Evolutionary conservation across 306 rosid species (phyloP).

Genomic region (Quercus alba): DNA sequence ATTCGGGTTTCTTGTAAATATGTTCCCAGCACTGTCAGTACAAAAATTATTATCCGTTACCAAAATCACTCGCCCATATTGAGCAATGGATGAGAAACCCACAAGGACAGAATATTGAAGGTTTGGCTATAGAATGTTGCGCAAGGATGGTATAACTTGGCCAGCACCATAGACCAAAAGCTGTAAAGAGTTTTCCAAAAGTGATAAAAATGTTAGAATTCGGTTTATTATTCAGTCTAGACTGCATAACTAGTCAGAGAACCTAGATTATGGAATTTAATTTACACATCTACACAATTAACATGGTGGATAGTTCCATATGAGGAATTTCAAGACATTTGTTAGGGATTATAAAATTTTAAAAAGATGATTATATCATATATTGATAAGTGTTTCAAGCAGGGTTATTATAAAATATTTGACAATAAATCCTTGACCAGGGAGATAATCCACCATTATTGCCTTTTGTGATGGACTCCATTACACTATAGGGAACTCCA

Average conservation of each 20-base stretch:
- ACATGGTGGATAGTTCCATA: neutral
- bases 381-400: neutral
- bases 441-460: neutral
- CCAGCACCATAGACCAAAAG: slow-evolving; percentile 90
- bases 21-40: slow-evolving; percentile 65
- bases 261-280: neutral
- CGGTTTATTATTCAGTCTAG: neutral
- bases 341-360: neutral
- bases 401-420: neutral
- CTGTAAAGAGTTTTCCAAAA: slow-evolving; percentile 36
- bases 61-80: slow-evolving; percentile 66
- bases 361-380: neutral
- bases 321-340: neutral
- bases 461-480: too few relatives aligned
- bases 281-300: neutral
- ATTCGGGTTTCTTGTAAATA: too few relatives aligned
- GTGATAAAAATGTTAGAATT: slow-evolving; percentile 20
- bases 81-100: slow-evolving; percentile 48
- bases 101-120: slow-evolving; percentile 63
- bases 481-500: too few relatives aligned
- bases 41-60: slow-evolving; percentile 83
- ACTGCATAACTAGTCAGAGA: neutral
- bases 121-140: slow-evolving; percentile 57
- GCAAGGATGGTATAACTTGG: slow-evolving; percentile 73
- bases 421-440: neutral